Percentiles rank a stretch among this genome's conserved stretches.
These are phyloP conservation scores for Tilletia indica DNA, from an alignment of 1,284 basidiomycete genomes.

Conservation along the genomic window DNA sequence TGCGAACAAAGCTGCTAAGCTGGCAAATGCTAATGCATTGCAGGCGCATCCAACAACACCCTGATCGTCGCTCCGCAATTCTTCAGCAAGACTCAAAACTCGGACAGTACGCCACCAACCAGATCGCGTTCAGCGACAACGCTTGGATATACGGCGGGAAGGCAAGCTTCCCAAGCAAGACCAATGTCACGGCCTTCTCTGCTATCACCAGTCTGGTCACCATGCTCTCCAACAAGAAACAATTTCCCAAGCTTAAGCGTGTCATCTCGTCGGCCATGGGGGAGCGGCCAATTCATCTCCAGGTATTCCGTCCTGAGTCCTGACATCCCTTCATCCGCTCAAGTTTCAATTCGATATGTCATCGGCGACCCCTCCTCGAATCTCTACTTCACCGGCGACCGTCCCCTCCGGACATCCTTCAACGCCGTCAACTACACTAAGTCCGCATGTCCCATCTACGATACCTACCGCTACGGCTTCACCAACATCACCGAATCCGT, in stretches of 20 bases:
- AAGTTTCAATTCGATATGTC: slow-evolving; percentile 42
- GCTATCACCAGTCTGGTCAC: slow-evolving; percentile 43
- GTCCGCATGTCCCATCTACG: slow-evolving; percentile 37
- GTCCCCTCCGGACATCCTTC: slow-evolving; percentile 35
- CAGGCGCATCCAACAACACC: slow-evolving; percentile 30
- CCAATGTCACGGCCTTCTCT: slow-evolving; percentile 43
- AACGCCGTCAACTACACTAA: slow-evolving; percentile 29
- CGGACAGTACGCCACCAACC: slow-evolving; percentile 36
- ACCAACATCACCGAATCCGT: slow-evolving; percentile 40
- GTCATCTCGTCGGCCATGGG: slow-evolving; percentile 53
- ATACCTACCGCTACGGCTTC: slow-evolving; percentile 54
- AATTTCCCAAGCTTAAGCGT: slow-evolving; percentile 42
- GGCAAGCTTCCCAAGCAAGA: slow-evolving; percentile 40
- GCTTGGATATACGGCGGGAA: slow-evolving; percentile 50
- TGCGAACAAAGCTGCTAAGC: slow-evolving; percentile 38
- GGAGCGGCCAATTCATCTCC: slow-evolving; percentile 52
- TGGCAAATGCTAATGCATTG: slow-evolving; percentile 30
- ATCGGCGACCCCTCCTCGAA: slow-evolving; percentile 46
- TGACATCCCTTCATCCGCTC: slow-evolving; percentile 23
- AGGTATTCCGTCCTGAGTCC: slow-evolving; percentile 48
- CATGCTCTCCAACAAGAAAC: slow-evolving; percentile 33
- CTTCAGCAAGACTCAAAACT: slow-evolving; percentile 40
- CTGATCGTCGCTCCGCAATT: slow-evolving; percentile 51
- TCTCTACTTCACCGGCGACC: slow-evolving; percentile 48
- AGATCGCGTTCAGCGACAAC: slow-evolving; percentile 50